Evolutionary conservation across 2,329 filamentous ascomycete genomes (phyloP).

Genomic region (Diaporthe sp.): DNA sequence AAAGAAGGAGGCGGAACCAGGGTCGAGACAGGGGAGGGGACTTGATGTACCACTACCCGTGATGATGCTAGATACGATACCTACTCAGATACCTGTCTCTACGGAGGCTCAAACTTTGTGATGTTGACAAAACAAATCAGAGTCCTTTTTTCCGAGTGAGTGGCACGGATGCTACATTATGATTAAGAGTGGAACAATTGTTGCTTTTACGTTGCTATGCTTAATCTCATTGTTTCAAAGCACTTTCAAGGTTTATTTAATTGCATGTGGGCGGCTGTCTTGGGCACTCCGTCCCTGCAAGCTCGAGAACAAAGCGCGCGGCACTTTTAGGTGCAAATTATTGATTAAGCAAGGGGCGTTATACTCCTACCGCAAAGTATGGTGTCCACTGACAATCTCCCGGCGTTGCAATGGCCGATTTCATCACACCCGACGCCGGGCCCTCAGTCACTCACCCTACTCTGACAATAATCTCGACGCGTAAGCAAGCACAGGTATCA

Average conservation of each 20-base stretch:
- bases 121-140: slow-evolving; percentile 2
- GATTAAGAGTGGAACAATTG: slow-evolving; percentile 1
- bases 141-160: background rate
- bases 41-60: slow-evolving; percentile 11
- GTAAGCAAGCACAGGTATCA: slow-evolving; percentile 5
- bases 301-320: background rate
- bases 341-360: slow-evolving; percentile 6
- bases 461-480: background rate
- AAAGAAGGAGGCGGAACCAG: background rate
- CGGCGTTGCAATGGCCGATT: background rate
- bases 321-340: background rate
- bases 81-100: slow-evolving; percentile 28
- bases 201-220: background rate
- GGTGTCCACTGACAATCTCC: slow-evolving; percentile 3
- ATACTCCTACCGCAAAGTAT: background rate
- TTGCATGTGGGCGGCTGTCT: background rate
- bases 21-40: background rate
- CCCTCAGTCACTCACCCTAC: background rate
- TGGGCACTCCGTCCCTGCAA: background rate
- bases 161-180: slow-evolving; percentile 11
- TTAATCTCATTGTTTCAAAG: slow-evolving; percentile 5
- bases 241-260: slow-evolving; percentile 12
- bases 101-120: slow-evolving; percentile 14
- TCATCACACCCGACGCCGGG: background rate
- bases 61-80: slow-evolving; percentile 11